These are phyloP conservation scores for Glycyrrhiza uralensis DNA, from an alignment of 306 rosid species.

Conservation along the genomic window DNA sequence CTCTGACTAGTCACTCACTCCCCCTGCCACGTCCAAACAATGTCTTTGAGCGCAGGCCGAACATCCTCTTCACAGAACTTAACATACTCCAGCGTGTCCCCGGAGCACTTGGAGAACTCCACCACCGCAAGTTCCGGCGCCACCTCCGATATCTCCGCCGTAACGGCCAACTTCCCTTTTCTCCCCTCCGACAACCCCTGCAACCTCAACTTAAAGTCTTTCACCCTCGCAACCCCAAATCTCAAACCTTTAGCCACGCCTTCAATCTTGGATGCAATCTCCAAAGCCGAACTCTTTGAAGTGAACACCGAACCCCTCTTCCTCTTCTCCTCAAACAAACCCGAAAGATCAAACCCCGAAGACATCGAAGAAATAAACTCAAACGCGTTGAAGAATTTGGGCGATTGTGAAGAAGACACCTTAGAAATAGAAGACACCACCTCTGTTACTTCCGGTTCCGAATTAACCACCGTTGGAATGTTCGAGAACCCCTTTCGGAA, in stretches of 20 bases:
- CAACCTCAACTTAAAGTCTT: constrained; percentile 53
- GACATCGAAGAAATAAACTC: constrained; percentile 77
- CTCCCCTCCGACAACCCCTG: constrained; percentile 57
- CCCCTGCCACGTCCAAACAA: constrained; percentile 88
- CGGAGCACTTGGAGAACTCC: constrained; percentile 59
- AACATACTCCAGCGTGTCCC: constrained; percentile 67
- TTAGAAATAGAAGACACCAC: not conserved
- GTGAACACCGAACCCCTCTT: constrained; percentile 61
- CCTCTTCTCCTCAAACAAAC: constrained; percentile 18
- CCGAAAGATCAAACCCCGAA: constrained; percentile 24
- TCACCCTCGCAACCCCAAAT: constrained; percentile 42
- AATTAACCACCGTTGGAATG: not conserved
- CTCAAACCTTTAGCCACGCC: constrained; percentile 48
- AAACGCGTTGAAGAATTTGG: constrained; percentile 69
- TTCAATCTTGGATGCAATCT: constrained; percentile 57
- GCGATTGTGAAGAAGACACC: constrained; percentile 29
- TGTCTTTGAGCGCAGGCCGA: constrained; percentile 39
- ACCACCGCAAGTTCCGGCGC: constrained; percentile 67
- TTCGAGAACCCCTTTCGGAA: constrained; percentile 37
- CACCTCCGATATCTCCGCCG: constrained; percentile 45
- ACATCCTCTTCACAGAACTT: constrained; percentile 66
- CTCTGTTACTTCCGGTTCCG: not conserved
- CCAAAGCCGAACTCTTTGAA: constrained; percentile 48
- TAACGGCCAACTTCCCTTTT: constrained; percentile 52
- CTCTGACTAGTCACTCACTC: too few species aligned